A percentile compares a stretch with the other conserved stretches of the same genome.
These are phyloP conservation scores for Schoenoplectus triqueter DNA, from an alignment of 202 grass and related monocot species.

Conservation along the genomic window DNA sequence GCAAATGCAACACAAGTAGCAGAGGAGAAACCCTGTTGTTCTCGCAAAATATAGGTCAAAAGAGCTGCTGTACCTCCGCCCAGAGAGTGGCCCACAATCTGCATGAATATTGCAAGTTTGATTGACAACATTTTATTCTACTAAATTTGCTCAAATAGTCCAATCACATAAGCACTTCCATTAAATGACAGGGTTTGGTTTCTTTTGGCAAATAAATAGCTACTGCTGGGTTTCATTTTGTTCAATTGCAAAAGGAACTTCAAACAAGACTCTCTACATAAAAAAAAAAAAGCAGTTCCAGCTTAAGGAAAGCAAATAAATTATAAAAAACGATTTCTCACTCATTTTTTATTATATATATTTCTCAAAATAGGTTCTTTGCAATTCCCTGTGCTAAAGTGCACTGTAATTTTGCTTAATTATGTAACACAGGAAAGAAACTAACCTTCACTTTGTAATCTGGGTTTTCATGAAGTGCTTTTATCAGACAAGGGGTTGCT, in stretches of 20 bases:
- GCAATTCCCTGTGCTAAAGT: neutral
- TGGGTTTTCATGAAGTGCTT: constrained; percentile 67
- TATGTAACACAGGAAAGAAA: neutral
- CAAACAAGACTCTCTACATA: neutral
- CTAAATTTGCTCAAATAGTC: constrained; percentile 3
- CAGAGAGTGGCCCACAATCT: constrained; percentile 95
- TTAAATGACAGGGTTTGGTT: constrained; percentile 4
- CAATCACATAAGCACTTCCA: neutral
- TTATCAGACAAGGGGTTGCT: constrained; percentile 72
- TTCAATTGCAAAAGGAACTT: neutral
- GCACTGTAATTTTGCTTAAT: neutral
- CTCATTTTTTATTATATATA: neutral
- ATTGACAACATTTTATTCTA: neutral
- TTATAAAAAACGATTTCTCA: neutral
- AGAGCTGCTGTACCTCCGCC: constrained; percentile 94
- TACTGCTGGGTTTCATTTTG: neutral
- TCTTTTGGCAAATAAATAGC: neutral
- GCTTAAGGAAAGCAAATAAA: neutral
- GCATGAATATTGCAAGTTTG: constrained; percentile 40
- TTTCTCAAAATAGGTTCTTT: neutral
- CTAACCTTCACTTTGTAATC: constrained; percentile 82
- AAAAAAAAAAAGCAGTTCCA: neutral
- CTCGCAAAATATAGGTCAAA: constrained; percentile 87
- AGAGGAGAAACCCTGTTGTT: constrained; percentile 78
- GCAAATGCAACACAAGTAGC: constrained; percentile 89